Conservation (phyloP, 73 alveolate species). For the Symbiodinium pilosum region DNA sequence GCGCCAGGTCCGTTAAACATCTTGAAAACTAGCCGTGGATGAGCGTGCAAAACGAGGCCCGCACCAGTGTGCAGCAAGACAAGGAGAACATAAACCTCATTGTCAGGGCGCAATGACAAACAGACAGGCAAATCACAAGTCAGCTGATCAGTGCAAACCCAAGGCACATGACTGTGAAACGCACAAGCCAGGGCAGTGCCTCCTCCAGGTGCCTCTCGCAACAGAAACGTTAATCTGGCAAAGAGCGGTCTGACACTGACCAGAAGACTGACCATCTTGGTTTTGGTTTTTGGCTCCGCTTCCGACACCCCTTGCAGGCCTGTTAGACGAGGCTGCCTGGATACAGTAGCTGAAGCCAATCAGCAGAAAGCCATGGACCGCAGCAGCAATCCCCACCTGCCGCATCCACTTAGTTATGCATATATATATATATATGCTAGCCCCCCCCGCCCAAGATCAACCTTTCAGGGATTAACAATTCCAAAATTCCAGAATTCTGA, state of each 20-base stretch:
- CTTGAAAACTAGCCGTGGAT: background rate
- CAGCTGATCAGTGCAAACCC: background rate
- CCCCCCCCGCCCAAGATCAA: too few species aligned
- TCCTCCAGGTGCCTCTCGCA: background rate
- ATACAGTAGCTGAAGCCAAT: background rate
- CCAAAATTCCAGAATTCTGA: too few species aligned
- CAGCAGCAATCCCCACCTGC: constrained; percentile 4
- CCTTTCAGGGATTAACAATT: too few species aligned
- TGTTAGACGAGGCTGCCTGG: background rate
- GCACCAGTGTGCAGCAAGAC: background rate
- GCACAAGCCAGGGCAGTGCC: background rate
- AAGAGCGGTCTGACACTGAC: too few species aligned
- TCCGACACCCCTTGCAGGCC: background rate
- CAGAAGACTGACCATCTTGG: too few species aligned
- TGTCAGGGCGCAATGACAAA: background rate
- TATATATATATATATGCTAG: too few species aligned
- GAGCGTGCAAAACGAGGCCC: background rate
- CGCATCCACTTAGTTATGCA: too few species aligned
- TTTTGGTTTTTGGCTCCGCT: too few species aligned
- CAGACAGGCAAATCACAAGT: background rate
- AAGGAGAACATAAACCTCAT: constrained; percentile 1
- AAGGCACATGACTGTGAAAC: background rate
- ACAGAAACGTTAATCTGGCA: too few species aligned
- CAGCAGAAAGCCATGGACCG: constrained; percentile 2
- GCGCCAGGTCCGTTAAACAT: background rate